Percentiles rank a stretch among this genome's conserved stretches.
Evolutionary conservation across 2,329 filamentous ascomycete species (phyloP).

Genomic region (Pezicula carpinea): DNA sequence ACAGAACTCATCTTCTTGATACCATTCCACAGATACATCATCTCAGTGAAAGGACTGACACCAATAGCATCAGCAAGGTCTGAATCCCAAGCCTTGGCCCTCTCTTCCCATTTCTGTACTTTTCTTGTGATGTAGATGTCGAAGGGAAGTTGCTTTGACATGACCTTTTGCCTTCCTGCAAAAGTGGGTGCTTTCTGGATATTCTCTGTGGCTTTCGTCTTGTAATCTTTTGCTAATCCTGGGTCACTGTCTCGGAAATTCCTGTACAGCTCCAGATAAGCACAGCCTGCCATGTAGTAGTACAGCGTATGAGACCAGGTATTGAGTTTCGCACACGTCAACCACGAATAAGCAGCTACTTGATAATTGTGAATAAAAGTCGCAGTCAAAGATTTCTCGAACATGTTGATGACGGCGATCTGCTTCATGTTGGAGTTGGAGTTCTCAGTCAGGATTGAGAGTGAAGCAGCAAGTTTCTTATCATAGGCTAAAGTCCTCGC

Average conservation of each 20-base stretch:
- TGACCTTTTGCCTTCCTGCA: slow-evolving; percentile 82
- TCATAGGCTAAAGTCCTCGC: slow-evolving; percentile 69
- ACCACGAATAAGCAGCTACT: slow-evolving; percentile 68
- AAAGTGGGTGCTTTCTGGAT: slow-evolving; percentile 67
- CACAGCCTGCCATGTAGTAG: slow-evolving; percentile 78
- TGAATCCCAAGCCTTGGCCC: slow-evolving; percentile 61
- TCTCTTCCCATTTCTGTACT: slow-evolving; percentile 80
- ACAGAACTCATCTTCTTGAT: slow-evolving; percentile 69
- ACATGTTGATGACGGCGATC: slow-evolving; percentile 77
- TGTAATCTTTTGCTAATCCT: slow-evolving; percentile 49
- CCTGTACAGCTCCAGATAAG: slow-evolving; percentile 79
- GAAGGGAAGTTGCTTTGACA: slow-evolving; percentile 85
- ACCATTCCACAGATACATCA: slow-evolving; percentile 93
- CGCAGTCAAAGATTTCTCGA: slow-evolving; percentile 73
- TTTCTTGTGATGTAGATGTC: slow-evolving; percentile 83
- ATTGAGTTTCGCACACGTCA: slow-evolving; percentile 73
- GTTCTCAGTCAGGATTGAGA: slow-evolving; percentile 58
- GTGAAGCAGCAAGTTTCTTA: slow-evolving; percentile 60
- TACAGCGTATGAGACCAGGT: slow-evolving; percentile 90
- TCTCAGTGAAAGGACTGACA: slow-evolving; percentile 77
- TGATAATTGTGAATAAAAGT: slow-evolving; percentile 78
- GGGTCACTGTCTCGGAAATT: slow-evolving; percentile 41
- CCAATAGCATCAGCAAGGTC: slow-evolving; percentile 77
- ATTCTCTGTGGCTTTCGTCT: slow-evolving; percentile 61
- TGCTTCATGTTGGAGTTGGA: slow-evolving; percentile 75